Percentiles rank a stretch among this genome's conserved stretches.
Conservation (phyloP, 2,329 filamentous ascomycete species). For the Fusarium buxicola region DNA sequence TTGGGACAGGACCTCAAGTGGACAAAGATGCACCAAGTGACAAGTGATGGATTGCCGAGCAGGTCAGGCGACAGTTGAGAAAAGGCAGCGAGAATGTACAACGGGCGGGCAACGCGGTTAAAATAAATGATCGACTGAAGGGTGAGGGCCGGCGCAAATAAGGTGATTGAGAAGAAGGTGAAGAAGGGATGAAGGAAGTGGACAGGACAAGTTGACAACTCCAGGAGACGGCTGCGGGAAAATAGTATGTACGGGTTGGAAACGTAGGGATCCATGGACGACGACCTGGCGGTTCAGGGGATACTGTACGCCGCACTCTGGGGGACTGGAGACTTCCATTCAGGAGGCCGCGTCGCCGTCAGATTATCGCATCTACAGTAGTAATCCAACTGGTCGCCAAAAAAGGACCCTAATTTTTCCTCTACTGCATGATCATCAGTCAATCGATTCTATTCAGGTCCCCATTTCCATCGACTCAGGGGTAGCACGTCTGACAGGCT, state of each 20-base stretch:
- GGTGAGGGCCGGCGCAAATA: constrained; percentile 25
- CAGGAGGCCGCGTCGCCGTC: constrained; percentile 37
- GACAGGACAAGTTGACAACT: constrained; percentile 36
- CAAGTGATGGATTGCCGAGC: constrained; percentile 20
- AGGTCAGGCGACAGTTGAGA: constrained; percentile 37
- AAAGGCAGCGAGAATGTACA: constrained; percentile 22
- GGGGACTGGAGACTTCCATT: neutral
- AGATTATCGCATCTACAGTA: constrained; percentile 23
- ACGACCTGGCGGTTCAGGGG: constrained; percentile 26
- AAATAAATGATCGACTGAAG: constrained; percentile 41
- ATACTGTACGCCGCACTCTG: constrained; percentile 6
- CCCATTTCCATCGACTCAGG: constrained; percentile 21
- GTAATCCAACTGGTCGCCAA: constrained; percentile 14
- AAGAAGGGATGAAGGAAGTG: constrained; percentile 11
- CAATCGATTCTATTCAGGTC: constrained; percentile 24
- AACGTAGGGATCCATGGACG: constrained; percentile 4
- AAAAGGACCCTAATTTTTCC: constrained; percentile 16
- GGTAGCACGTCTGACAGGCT: constrained; percentile 15
- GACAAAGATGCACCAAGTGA: constrained; percentile 32
- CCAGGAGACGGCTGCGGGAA: constrained; percentile 35
- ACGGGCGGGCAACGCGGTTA: constrained; percentile 20
- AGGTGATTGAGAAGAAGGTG: constrained; percentile 19
- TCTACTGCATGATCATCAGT: constrained; percentile 38
- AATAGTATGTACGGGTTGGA: constrained; percentile 36
- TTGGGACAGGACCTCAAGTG: constrained; percentile 37